Evolutionary conservation across 768 basidiomycete species (phyloP).

Genomic region (Cyclocybe aegerita): DNA sequence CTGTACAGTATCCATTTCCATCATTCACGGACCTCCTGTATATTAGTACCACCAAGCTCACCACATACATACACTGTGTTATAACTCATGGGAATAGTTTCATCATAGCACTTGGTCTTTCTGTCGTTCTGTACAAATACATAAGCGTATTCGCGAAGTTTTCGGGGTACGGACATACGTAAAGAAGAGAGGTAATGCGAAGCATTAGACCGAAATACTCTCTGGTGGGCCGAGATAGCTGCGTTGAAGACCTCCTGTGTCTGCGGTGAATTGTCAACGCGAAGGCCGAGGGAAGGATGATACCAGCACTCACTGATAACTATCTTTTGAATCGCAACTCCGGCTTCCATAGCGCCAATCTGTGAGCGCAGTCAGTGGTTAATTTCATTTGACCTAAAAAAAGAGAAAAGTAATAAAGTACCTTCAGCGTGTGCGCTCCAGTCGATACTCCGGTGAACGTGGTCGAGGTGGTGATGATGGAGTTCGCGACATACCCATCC

Average conservation of each 20-base stretch:
- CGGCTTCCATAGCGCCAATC: conserved; percentile 59
- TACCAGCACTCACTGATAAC: conserved; percentile 45
- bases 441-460: conserved; percentile 39
- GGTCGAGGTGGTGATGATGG: conserved; percentile 40
- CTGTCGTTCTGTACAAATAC: too few species aligned
- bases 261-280: conserved; percentile 26
- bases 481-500: conserved; percentile 56
- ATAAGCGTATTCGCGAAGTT: too few species aligned
- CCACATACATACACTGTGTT: too few species aligned
- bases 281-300: not conserved
- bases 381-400: not conserved
- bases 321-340: conserved; percentile 61
- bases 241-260: conserved; percentile 51
- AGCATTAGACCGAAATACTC: conserved; percentile 32
- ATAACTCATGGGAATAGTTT: too few species aligned
- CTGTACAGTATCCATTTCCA: too few species aligned
- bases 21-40: too few species aligned
- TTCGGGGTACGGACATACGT: too few species aligned
- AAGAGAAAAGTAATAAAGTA: conserved; percentile 16
- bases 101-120: too few species aligned
- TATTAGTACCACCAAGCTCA: too few species aligned
- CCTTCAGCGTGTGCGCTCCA: conserved; percentile 61
- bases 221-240: conserved; percentile 70
- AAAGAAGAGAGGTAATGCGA: not conserved
- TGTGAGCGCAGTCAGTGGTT: conserved; percentile 11